Base-by-base conservation (phyloP, 805 yeast species). In the Kuraishia cidri region DNA sequence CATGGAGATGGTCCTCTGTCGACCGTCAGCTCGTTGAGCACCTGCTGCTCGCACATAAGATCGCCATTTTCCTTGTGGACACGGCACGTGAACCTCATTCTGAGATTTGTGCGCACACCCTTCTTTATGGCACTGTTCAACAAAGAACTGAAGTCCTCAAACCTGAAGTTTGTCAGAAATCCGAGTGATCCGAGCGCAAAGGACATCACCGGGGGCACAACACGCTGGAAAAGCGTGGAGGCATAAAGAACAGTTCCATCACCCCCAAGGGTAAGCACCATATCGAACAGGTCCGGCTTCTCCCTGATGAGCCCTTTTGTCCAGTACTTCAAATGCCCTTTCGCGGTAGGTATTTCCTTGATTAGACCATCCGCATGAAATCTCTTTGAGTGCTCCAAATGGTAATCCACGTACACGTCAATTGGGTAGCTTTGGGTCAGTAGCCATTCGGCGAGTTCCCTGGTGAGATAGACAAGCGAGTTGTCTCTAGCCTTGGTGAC, bases 1-100 rank as follows among this genome's bases (percentile, higher is more conserved):
- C 78, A 87, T 0, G 97, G 95, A 21, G 88, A 79, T 3, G 96
- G 95, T 0, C 97, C 97, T 32, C 97, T 65, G 50, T 88, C 97
- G 18, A 90, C 77, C 1, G 92, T 94, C 37, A 90, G 60, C 53
- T 88, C 97, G 52, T 88, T 88, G 39, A 90, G 63, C 3, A 86
- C 94, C 50, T 86, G 94, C 47, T 82, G 79, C 37, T 73, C 78
- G 39, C 72, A 62, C 3, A 73, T 59, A 21, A 74, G 64, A 37
- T 67, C 70, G 9, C 83, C 79, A 19, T 62, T 64, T 21, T 61
- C 54, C 18, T 65, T 59, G 45, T 66, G 72, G 3, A 87, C 83
- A 20, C 88, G 66, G 53, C 96, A 86, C 2, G 88, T 75, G 48
- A 90, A 73, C 40, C 97, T 66, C 92, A 88, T 85, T 37, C 97